phyloP scores from a whole-genome alignment of 2,329 filamentous ascomycete species.

The Aspergillus sp. region DNA sequence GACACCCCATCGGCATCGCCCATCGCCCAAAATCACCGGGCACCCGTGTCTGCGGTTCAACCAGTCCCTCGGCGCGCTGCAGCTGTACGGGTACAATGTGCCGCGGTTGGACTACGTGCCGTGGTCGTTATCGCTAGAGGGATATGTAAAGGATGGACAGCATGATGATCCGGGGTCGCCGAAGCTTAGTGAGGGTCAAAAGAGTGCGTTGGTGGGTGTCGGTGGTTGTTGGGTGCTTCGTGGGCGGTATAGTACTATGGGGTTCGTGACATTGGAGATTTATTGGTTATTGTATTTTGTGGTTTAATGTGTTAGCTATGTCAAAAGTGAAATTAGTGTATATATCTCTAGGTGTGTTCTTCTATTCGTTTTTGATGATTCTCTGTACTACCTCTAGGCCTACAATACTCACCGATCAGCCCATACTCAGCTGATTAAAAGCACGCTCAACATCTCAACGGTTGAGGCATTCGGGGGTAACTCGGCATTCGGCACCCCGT shows the following conservation, averaged over 20 bases:
- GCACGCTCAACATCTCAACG: no score
- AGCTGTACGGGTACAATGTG: constrained; percentile 65
- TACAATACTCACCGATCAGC: no score
- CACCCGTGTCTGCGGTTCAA: constrained; percentile 74
- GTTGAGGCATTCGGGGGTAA: neutral
- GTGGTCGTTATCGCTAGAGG: constrained; percentile 63
- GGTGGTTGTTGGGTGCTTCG: constrained; percentile 45
- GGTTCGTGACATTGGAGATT: constrained; percentile 2
- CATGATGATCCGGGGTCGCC: constrained; percentile 52
- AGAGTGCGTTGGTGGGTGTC: constrained; percentile 44
- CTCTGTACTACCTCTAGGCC: no score
- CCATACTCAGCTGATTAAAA: no score
- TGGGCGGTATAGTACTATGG: constrained; percentile 5
- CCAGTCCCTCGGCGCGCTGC: constrained; percentile 64
- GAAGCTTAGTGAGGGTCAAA: constrained; percentile 41
- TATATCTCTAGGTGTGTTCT: neutral
- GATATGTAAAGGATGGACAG: constrained; percentile 56
- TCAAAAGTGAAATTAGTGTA: neutral
- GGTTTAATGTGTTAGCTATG: neutral
- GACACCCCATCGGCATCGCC: constrained; percentile 52
- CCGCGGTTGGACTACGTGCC: constrained; percentile 60
- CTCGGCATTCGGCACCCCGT: neutral
- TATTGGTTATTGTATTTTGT: constrained; percentile 3
- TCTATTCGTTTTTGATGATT: no score
- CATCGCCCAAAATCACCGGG: constrained; percentile 59